Base-by-base conservation (phyloP, 1,284 basidiomycete species). In the Gomphus bonarii region DNA sequence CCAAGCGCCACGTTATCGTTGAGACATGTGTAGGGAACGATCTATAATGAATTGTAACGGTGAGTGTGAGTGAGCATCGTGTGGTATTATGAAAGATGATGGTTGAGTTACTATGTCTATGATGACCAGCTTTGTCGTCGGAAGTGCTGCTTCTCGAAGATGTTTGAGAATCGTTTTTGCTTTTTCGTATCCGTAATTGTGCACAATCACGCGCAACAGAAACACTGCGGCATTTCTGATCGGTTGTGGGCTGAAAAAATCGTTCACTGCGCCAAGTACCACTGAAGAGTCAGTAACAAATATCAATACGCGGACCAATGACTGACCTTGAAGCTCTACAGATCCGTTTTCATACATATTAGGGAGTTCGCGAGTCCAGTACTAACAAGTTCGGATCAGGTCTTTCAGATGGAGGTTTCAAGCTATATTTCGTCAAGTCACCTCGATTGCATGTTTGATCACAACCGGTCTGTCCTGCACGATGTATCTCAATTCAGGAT, bases 151-250 rank as follows among this genome's bases (percentile, higher is more conserved):
- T 0, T 52, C 61, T 4, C 70, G 66, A 16, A 71, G 55, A 1
- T 65, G 58, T 8, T 25, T 50, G n/a, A 72, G 64, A 42, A 73
- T 69, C 42, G 61, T 56, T 16, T 54, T 33, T 9, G 61, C 62
- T 11, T 62, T 46, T 0, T 46, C 25, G 46, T 71, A 68, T 3
- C 65, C 43, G 69, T 70, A 73, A 61, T 73, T 68, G 61, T 74
- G 72, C 4, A 68, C 58, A 35, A 73, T 64, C 22, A 61, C 56
- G 8, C 67, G 65, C 1, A 73, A 50, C 12, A 72, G 54, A 59
- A 68, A 73, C 2, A 70, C 65, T 3, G 65, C 59, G 1, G 67
- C 68, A 14, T 61, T 31, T 38, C 64, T 58, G 18, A 67, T 60
- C 0, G 70, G 67, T 54, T 70, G 68, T 4, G 65, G 62, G 3